Evolutionary conservation across 805 yeast genomes (phyloP).

Genomic region (Jamesozyma gamospora): DNA sequence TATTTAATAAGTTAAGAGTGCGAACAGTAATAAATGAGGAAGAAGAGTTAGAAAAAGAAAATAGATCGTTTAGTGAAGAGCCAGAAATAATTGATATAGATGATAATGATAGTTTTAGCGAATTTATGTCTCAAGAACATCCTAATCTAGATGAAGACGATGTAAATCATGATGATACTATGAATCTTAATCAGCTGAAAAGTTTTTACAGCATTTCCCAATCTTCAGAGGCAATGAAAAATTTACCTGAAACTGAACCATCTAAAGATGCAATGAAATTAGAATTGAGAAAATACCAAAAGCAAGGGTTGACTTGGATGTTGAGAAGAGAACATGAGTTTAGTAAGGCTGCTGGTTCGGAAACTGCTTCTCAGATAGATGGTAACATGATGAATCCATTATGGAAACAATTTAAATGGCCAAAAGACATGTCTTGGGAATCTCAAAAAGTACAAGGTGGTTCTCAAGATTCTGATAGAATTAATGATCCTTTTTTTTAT

Average conservation of each 20-base stretch:
- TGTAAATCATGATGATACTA: conserved; percentile 29
- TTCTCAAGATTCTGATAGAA: neutral
- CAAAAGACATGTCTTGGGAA: conserved; percentile 37
- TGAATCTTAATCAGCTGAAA: conserved; percentile 64
- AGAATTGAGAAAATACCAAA: conserved; percentile 65
- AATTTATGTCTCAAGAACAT: conserved; percentile 8
- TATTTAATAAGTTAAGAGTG: conserved; percentile 44
- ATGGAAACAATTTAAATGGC: conserved; percentile 78
- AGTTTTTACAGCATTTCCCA: conserved; percentile 67
- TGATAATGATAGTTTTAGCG: conserved; percentile 25
- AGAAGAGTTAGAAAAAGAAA: conserved; percentile 9
- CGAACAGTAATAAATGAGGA: conserved; percentile 10
- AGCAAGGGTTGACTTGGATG: conserved; percentile 85
- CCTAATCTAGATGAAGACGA: conserved; percentile 1
- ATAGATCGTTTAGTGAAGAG: conserved; percentile 6
- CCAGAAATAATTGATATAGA: conserved; percentile 29
- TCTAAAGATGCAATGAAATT: conserved; percentile 42
- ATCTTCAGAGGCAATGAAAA: conserved; percentile 43
- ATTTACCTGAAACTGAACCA: conserved; percentile 55
- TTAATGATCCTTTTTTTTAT: conserved; percentile 39
- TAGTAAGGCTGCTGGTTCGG: conserved; percentile 18
- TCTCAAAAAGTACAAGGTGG: conserved; percentile 14
- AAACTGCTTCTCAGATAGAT: conserved; percentile 29
- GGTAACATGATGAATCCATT: conserved; percentile 66
- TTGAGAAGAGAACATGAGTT: conserved; percentile 63